Conservation (phyloP, 139 green algal species). For the Chlorella sp. region DNA sequence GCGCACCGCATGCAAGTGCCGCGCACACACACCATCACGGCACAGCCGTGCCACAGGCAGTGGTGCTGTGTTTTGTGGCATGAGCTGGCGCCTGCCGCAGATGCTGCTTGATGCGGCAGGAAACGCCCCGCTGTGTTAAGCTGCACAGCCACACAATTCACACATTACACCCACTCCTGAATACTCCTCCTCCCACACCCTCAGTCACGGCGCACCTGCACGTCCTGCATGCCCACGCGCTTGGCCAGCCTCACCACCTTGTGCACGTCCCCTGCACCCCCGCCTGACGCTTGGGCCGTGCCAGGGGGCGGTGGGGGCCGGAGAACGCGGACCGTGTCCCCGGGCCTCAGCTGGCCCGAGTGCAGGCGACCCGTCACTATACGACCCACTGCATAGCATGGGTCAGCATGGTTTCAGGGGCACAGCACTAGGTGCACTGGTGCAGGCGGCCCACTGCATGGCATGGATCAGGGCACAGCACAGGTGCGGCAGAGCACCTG, state of each 20-base stretch:
- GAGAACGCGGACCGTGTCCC: conserved; percentile 49
- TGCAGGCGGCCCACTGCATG: too few relatives aligned
- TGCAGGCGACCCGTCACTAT: conserved; percentile 73
- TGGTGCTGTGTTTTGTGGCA: too few relatives aligned
- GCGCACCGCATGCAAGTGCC: background rate
- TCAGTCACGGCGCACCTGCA: conserved; percentile 14
- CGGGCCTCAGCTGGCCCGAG: conserved; percentile 48
- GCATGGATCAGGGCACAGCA: background rate
- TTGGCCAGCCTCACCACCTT: conserved; percentile 70
- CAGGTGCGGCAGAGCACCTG: background rate
- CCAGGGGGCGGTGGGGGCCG: conserved; percentile 17
- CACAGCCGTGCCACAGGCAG: too few relatives aligned
- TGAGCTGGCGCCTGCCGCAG: too few relatives aligned
- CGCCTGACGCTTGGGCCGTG: background rate
- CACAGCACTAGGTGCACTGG: too few relatives aligned
- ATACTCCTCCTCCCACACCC: background rate
- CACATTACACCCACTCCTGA: background rate
- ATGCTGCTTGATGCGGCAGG: too few relatives aligned
- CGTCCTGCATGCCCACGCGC: conserved; percentile 37
- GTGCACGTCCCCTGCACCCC: background rate
- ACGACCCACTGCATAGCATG: conserved; percentile 58
- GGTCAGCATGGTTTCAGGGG: too few relatives aligned
- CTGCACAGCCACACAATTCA: background rate
- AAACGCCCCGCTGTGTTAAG: too few relatives aligned
- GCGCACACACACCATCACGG: too few relatives aligned